Evolutionary conservation across 768 basidiomycete genomes (phyloP).

Genomic region (Trichaptum fuscoviolaceum): DNA sequence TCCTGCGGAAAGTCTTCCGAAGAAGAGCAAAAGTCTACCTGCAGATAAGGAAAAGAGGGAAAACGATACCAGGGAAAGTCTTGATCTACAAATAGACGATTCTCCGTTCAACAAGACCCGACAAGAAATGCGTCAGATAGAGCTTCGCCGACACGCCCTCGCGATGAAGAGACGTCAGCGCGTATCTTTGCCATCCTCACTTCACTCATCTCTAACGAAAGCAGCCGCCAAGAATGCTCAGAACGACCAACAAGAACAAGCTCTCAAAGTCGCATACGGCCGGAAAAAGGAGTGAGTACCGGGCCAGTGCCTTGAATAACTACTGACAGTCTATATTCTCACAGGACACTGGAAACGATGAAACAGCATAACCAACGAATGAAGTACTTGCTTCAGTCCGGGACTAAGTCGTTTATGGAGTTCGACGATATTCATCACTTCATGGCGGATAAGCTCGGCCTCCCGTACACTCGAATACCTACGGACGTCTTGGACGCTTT

Average conservation of each 20-base stretch:
- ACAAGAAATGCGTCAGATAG: not conserved
- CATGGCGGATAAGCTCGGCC: conserved; percentile 42
- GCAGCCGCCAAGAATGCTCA: not conserved
- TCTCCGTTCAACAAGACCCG: not conserved
- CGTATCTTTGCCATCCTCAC: not conserved
- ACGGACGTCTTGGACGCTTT: conserved; percentile 68
- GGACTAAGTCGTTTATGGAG: conserved; percentile 57
- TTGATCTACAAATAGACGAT: not conserved
- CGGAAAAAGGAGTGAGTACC: conserved; percentile 5
- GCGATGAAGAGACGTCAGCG: not conserved
- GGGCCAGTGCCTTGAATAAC: not conserved
- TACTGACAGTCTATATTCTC: conserved; percentile 7
- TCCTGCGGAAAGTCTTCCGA: not conserved
- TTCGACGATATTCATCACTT: conserved; percentile 57
- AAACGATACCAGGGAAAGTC: not conserved
- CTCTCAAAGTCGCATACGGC: not conserved
- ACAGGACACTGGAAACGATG: conserved; percentile 56
- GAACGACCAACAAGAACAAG: not conserved
- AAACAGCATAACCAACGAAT: conserved; percentile 60
- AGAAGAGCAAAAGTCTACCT: not conserved
- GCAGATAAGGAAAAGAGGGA: not conserved
- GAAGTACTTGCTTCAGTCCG: conserved; percentile 62
- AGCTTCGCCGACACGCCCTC: not conserved
- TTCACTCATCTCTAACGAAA: not conserved
- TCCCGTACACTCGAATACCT: conserved; percentile 47